phyloP scores from a whole-genome alignment of 2,329 filamentous ascomycete genomes.

The Coniochaeta sp. region DNA sequence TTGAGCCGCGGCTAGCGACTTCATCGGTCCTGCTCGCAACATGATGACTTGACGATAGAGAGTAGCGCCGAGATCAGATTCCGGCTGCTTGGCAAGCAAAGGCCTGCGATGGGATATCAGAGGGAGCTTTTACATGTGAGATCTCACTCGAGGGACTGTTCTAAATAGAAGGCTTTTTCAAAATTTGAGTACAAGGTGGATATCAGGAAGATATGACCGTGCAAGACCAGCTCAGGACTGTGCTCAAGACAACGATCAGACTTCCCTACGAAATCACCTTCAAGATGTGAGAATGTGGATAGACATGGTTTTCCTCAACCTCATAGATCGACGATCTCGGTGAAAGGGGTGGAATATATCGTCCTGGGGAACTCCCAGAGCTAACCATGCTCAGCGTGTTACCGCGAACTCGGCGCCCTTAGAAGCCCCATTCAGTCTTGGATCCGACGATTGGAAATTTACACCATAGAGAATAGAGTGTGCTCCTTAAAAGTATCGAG shows the following conservation, averaged over 20 bases:
- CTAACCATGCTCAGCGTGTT: conserved; percentile 60
- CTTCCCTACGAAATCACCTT: neutral
- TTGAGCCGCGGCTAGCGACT: neutral
- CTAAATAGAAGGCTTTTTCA: neutral
- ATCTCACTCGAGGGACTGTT: neutral
- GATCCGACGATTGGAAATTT: conserved; percentile 94
- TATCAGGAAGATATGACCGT: too few relatives aligned
- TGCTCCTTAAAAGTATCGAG: conserved; percentile 76
- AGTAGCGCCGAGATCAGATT: too few relatives aligned
- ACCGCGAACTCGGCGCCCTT: conserved; percentile 60
- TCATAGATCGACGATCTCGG: conserved; percentile 86
- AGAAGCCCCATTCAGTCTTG: conserved; percentile 54
- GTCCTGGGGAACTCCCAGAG: conserved; percentile 45
- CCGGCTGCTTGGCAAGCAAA: neutral
- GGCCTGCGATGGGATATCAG: neutral
- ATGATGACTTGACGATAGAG: too few relatives aligned
- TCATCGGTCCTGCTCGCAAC: neutral
- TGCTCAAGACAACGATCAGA: too few relatives aligned
- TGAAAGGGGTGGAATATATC: conserved; percentile 89
- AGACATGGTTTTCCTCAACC: conserved; percentile 86
- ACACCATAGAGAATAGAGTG: conserved; percentile 67
- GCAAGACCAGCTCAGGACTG: neutral
- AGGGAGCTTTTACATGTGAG: neutral
- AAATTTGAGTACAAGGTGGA: too few relatives aligned
- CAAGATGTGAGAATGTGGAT: conserved; percentile 48